Evolutionary conservation across 805 yeast species (phyloP), one percentile per base, ranked within the genome.

Genomic region (Lipomyces mesembrius): DNA sequence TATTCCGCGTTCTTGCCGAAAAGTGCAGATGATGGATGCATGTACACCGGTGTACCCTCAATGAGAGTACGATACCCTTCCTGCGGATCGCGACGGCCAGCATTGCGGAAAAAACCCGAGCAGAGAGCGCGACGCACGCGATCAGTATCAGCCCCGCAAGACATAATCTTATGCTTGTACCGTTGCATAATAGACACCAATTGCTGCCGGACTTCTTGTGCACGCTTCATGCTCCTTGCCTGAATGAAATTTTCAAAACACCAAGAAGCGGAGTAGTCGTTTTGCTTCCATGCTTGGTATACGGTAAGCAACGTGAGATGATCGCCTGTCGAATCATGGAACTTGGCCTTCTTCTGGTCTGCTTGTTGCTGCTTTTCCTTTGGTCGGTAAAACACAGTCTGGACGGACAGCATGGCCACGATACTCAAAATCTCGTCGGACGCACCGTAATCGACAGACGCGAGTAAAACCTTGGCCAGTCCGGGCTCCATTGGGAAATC

Each of bases 401-500:
- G 85, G 20, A 94, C 96, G 29, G 91, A 89, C 32, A 95, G 78
- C 94, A 94, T 91, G 0, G 98, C 83, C 12, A 92, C 84, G 12
- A 95, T 85, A 0, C 92, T 85, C 22, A 92, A 75, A 1, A 92
- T 82, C 68, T 91, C 95, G 2, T 83, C 83, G 1, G 88, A 82
- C 59, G 96, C 92, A 0, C 84, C 81, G 60, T 81, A 82, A 14
- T 82, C 82, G 0, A 84, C 85, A 60, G 96, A 87, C 0, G 86
- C 79, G 12, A 94, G 77, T 39, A 95, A 75, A 6, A 88, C 87
- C 75, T 90, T 91, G 7, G 97, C 88, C 73, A 92, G 83, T 82
- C 91, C 91, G 3, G 98, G 98, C 72, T 92, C 96, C 69, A 93
- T 84, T 0, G 99, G 99, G 72, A 93, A 91, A 66, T 88, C 92